Evolutionary conservation across 2,329 filamentous ascomycete species (phyloP).

Genomic region (Aspergillus calidoustus): DNA sequence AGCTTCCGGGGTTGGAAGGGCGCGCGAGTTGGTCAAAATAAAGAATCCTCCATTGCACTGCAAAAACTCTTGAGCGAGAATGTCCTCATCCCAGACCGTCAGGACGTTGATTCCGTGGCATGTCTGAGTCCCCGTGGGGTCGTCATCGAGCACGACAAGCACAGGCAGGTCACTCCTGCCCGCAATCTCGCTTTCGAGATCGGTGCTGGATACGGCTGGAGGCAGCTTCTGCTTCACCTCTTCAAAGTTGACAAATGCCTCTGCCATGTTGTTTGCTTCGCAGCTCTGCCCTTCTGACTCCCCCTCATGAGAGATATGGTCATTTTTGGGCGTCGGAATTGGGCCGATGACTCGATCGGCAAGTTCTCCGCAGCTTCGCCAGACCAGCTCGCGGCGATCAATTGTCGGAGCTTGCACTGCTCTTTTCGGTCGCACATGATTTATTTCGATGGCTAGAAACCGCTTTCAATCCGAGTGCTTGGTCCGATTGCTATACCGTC

Average conservation of each 20-base stretch:
- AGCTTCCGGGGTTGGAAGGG: constrained; percentile 56
- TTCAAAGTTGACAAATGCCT: neutral
- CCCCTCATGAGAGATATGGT: neutral
- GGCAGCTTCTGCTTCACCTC: neutral
- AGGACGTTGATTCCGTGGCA: constrained; percentile 61
- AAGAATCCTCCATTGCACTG: constrained; percentile 57
- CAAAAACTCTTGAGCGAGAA: constrained; percentile 51
- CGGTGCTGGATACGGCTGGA: neutral
- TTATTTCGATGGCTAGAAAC: neutral
- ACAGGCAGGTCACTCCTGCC: neutral
- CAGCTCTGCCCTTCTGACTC: neutral
- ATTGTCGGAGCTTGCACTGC: neutral
- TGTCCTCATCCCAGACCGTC: constrained; percentile 56
- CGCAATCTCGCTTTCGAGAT: neutral
- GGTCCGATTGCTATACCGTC: neutral
- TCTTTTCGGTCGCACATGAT: neutral
- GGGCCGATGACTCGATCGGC: neutral
- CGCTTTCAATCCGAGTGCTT: neutral
- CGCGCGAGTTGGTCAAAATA: constrained; percentile 64
- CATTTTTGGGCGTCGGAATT: neutral
- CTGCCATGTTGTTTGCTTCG: neutral
- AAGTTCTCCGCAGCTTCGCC: constrained; percentile 2
- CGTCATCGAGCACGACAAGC: constrained; percentile 54
- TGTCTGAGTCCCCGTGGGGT: constrained; percentile 64
- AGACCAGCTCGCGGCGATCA: neutral